Percentiles rank a stretch among this genome's conserved stretches.
phyloP scores from a whole-genome alignment of 2,329 filamentous ascomycete genomes.

The Raffaelea ambrosiae region DNA sequence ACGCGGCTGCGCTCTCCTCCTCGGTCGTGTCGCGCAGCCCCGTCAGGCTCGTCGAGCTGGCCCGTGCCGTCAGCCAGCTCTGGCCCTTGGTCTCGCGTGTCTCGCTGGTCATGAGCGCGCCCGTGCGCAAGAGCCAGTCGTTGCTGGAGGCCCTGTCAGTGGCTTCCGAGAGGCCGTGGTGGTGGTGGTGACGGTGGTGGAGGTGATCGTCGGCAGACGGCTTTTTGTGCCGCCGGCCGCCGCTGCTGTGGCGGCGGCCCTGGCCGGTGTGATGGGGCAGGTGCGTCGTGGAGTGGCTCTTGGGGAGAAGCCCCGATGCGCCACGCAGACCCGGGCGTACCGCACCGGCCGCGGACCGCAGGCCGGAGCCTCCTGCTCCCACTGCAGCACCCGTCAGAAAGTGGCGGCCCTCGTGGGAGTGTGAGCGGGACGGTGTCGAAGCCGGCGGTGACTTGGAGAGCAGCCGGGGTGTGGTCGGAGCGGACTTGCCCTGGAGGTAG shows the following conservation, averaged over 20 bases:
- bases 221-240: slow-evolving; percentile 11
- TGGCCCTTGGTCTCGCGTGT: slow-evolving; percentile 61
- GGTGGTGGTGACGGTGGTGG: slow-evolving; percentile 15
- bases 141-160: slow-evolving; percentile 31
- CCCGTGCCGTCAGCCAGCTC: slow-evolving; percentile 57
- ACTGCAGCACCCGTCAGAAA: not conserved
- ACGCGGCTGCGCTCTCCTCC: slow-evolving; percentile 26
- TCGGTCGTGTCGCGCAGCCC: slow-evolving; percentile 44
- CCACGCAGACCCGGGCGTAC: too few relatives aligned
- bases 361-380: too few relatives aligned
- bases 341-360: too few relatives aligned
- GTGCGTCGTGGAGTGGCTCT: slow-evolving; percentile 57
- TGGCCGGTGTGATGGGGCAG: slow-evolving; percentile 23
- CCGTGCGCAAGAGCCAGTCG: slow-evolving; percentile 58
- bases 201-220: slow-evolving; percentile 15
- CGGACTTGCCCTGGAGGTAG: slow-evolving; percentile 54
- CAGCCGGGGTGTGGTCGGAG: slow-evolving; percentile 55
- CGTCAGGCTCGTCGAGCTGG: slow-evolving; percentile 54
- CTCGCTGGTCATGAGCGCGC: slow-evolving; percentile 52
- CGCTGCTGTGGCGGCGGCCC: slow-evolving; percentile 4
- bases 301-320: slow-evolving; percentile 28
- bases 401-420: slow-evolving; percentile 27
- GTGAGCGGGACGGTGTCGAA: slow-evolving; percentile 31
- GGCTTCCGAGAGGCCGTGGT: slow-evolving; percentile 16
- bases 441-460: slow-evolving; percentile 46